Evolutionary conservation across 2,329 filamentous ascomycete species (phyloP).

Genomic region (Talaromyces sp.): DNA sequence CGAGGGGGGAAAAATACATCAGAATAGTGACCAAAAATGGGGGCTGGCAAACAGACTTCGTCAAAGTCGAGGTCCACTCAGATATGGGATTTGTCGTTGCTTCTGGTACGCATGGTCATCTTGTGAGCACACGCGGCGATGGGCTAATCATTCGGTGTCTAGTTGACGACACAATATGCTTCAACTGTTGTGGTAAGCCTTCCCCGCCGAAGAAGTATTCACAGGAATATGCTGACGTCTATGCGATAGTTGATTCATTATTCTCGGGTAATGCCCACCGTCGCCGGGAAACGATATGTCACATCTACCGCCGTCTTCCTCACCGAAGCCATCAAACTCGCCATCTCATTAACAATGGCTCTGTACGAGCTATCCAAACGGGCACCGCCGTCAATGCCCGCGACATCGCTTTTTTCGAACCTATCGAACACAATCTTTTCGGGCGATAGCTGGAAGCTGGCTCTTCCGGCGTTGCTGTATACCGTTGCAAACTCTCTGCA

Average conservation of each 20-base stretch:
- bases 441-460: conserved; percentile 90
- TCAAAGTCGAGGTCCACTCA: not conserved
- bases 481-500: conserved; percentile 91
- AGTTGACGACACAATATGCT: conserved; percentile 43
- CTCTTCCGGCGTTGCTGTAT: conserved; percentile 80
- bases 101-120: conserved; percentile 33
- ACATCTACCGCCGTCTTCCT: conserved; percentile 91
- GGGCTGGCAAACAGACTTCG: not conserved
- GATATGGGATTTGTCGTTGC: conserved; percentile 23
- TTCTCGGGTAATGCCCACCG: conserved; percentile 84
- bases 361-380: conserved; percentile 79
- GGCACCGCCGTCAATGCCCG: conserved; percentile 71
- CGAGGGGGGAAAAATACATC: not conserved
- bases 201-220: not conserved
- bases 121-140: not conserved
- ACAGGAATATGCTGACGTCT: not conserved
- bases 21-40: not conserved
- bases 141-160: not conserved
- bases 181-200: conserved; percentile 40
- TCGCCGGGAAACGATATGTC: conserved; percentile 80
- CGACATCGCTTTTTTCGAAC: conserved; percentile 72
- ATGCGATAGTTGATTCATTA: conserved; percentile 76
- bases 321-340: conserved; percentile 86
- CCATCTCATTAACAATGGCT: conserved; percentile 77
- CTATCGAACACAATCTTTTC: conserved; percentile 78